Percentiles rank a stretch among this genome's conserved stretches.
These are phyloP conservation scores for Citropsis articulata DNA, from an alignment of 345 rosid species.

Conservation along the genomic window DNA sequence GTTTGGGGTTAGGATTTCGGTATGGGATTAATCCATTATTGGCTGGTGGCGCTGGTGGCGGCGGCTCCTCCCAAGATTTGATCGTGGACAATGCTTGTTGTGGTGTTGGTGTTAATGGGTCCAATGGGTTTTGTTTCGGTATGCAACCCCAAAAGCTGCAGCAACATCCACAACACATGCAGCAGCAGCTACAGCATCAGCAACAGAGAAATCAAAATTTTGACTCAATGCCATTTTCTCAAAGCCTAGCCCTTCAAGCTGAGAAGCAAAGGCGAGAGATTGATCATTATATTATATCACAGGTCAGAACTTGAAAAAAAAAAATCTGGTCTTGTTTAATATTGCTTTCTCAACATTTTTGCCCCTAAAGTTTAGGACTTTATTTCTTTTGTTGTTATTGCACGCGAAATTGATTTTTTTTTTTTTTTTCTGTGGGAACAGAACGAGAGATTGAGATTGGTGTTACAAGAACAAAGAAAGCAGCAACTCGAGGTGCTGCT, in stretches of 20 bases:
- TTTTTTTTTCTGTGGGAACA: slow-evolving; percentile 7
- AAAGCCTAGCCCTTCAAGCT: slow-evolving; percentile 23
- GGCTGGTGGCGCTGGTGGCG: background rate
- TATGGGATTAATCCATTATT: slow-evolving; percentile 18
- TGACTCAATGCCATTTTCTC: slow-evolving; percentile 8
- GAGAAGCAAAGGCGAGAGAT: slow-evolving; percentile 62
- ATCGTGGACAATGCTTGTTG: slow-evolving; percentile 27
- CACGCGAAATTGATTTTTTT: background rate
- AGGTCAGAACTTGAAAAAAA: slow-evolving; percentile 40
- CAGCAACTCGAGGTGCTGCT: slow-evolving; percentile 37
- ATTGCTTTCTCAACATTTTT: background rate
- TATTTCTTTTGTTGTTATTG: background rate
- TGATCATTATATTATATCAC: slow-evolving; percentile 52
- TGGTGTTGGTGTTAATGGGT: slow-evolving; percentile 17
- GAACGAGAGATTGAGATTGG: slow-evolving; percentile 50
- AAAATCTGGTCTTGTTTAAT: too few relatives aligned
- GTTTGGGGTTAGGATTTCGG: slow-evolving; percentile 10
- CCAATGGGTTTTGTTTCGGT: slow-evolving; percentile 20
- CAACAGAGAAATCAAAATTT: slow-evolving; percentile 26
- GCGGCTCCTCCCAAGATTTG: slow-evolving; percentile 41
- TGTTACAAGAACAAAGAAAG: slow-evolving; percentile 57
- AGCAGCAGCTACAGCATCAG: slow-evolving; percentile 32
- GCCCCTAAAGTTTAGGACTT: background rate
- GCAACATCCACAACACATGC: slow-evolving; percentile 30
- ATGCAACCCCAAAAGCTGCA: slow-evolving; percentile 28